Percentiles rank a stretch among this genome's conserved stretches.
These are phyloP conservation scores for Hyparrhenia diplandra DNA, from an alignment of 176 grass and related monocot genomes.

Conservation along the genomic window DNA sequence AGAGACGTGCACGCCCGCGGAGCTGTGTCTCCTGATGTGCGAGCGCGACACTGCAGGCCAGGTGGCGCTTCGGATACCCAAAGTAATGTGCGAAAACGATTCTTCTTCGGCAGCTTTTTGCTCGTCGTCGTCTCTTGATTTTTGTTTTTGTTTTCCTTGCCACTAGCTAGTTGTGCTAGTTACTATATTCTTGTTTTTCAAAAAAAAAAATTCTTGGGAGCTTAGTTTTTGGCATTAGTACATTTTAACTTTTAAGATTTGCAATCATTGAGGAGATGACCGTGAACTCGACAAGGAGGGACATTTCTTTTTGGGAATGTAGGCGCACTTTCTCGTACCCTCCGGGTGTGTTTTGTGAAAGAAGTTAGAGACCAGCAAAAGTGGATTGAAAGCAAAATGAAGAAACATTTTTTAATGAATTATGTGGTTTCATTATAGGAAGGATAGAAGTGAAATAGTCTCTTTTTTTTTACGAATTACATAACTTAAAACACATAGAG, in stretches of 20 bases:
- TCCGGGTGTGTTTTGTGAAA: no score
- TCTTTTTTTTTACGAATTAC: background rate
- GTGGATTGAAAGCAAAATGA: no score
- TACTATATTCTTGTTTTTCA: no score
- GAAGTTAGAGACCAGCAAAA: no score
- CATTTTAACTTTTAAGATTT: background rate
- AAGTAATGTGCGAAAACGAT: background rate
- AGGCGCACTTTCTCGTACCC: no score
- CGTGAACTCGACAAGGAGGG: background rate
- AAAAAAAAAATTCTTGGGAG: no score
- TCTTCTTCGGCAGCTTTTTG: background rate
- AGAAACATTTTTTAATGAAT: no score
- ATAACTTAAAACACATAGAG: background rate
- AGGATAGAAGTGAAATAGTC: no score
- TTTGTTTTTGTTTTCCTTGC: no score
- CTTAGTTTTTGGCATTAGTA: background rate
- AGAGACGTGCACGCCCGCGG: conserved; percentile 10
- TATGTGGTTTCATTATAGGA: no score
- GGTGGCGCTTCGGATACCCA: conserved; percentile 6
- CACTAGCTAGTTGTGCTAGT: background rate
- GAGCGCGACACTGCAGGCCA: background rate
- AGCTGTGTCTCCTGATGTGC: background rate
- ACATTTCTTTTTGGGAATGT: no score
- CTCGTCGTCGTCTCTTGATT: background rate
- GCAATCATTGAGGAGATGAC: background rate